phyloP scores from a whole-genome alignment of 2,329 filamentous ascomycete genomes.

The Pezicula rhizophila region DNA sequence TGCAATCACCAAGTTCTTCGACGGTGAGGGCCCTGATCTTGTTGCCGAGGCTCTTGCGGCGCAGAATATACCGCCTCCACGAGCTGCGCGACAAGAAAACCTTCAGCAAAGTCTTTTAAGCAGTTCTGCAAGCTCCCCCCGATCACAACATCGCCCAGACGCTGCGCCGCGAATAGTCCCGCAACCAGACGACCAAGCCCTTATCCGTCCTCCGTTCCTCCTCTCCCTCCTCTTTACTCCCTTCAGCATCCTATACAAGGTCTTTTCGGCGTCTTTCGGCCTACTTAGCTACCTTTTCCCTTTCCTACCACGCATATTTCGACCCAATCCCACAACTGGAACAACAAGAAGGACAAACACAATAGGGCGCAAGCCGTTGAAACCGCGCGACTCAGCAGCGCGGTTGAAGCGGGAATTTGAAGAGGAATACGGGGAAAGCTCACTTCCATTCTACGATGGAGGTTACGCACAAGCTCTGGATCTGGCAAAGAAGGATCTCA shows the following conservation, averaged over 20 bases:
- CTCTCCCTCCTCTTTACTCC: slow-evolving; percentile 75
- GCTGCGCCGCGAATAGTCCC: slow-evolving; percentile 82
- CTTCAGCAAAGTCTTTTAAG: slow-evolving; percentile 53
- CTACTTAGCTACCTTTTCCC: slow-evolving; percentile 73
- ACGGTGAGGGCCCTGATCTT: slow-evolving; percentile 82
- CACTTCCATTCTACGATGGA: slow-evolving; percentile 74
- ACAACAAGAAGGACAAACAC: slow-evolving; percentile 53
- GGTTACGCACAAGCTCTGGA: slow-evolving; percentile 92
- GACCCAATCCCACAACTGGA: slow-evolving; percentile 48
- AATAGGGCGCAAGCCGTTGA: slow-evolving; percentile 66
- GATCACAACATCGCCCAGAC: slow-evolving; percentile 42
- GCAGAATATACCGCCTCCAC: slow-evolving; percentile 54
- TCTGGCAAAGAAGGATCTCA: slow-evolving; percentile 80
- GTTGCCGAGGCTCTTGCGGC: slow-evolving; percentile 69
- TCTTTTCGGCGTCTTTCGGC: slow-evolving; percentile 64
- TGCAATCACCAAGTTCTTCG: slow-evolving; percentile 95
- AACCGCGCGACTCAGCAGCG: slow-evolving; percentile 80
- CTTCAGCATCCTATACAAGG: slow-evolving; percentile 69
- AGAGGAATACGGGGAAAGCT: slow-evolving; percentile 75
- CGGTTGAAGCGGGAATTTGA: slow-evolving; percentile 91
- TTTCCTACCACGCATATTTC: slow-evolving; percentile 65
- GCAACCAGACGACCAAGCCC: slow-evolving; percentile 57
- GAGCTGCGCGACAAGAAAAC: slow-evolving; percentile 65
- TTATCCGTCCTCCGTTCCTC: slow-evolving; percentile 67
- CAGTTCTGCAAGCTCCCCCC: slow-evolving; percentile 27